Evolutionary conservation across 2,329 filamentous ascomycete genomes (phyloP), one percentile per base, ranked within the genome.

Genomic region (Xylariaceae sp.): DNA sequence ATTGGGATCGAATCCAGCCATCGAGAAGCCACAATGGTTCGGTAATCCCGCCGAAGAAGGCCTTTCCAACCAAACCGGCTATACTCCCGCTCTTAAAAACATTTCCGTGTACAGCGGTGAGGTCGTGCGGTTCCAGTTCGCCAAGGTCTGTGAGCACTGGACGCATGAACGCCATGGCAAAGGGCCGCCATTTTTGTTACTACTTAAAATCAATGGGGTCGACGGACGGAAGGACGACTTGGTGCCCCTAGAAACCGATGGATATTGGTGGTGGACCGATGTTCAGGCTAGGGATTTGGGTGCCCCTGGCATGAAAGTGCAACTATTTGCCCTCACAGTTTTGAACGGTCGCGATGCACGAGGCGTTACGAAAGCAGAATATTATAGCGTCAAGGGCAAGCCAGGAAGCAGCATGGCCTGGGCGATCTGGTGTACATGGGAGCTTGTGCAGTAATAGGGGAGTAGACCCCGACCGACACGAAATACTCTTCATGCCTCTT

Each of bases 111-210:
- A 80, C 60, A 80, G 82, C 62, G 63, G 71, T 35, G 72, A 79
- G 41, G 72, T 78, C 1, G 74, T 94, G 31, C 82, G 89, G 12
- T 96, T 97, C 72, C 86, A 89, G 65, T 91, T 95, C 67, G 81
- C 81, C 51, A 87, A 88, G 55, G 66, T 86, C 8, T 97, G 92
- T 68, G 81, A 84, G 65, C 92, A 97, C 69, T 96, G 89, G 89
- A 84, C 84, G 43, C 76, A 85, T n/a, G 80, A 85, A 60, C 80
- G 78, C 57, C 79, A 88, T 59, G 88, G 87, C 0, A 72, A 76
- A 51, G 86, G 85, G 0, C 81, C 79, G 56, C 79, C 83, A 44
- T 88, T 85, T 54, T 73, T 91, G 44, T 83, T 92, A 65, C 72
- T 94, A 53, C 73, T 96, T 19, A 78, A 79, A 53, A 79, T 89